Conservation (phyloP, 148 eudicot species). For the Diospyros lotus region DNA sequence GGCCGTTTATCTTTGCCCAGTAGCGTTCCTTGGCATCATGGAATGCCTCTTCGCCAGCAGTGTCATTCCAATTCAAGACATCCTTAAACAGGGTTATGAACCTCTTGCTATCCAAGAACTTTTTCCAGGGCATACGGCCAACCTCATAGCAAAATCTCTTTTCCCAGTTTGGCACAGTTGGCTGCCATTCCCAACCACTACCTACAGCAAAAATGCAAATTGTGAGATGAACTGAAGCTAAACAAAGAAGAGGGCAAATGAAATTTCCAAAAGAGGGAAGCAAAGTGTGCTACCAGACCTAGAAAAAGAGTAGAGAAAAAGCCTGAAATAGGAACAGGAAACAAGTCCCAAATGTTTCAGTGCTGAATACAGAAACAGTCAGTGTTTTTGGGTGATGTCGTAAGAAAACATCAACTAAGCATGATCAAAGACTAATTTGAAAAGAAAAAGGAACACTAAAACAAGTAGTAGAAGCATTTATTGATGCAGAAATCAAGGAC, state of each 20-base stretch:
- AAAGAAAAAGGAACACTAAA: not conserved
- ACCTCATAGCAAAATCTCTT: slow-evolving; percentile 47
- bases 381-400: not conserved
- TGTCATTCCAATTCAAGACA: slow-evolving; percentile 55
- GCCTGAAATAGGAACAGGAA: not conserved
- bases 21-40: slow-evolving; percentile 49
- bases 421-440: not conserved
- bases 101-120: slow-evolving; percentile 42
- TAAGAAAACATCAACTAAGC: not conserved
- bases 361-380: not conserved
- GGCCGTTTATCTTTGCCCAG: slow-evolving; percentile 45
- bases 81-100: slow-evolving; percentile 36
- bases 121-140: slow-evolving; percentile 51
- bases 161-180: slow-evolving; percentile 49
- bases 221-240: not conserved
- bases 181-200: slow-evolving; percentile 27
- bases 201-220: slow-evolving; percentile 10
- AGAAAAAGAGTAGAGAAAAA: not conserved
- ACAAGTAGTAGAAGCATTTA: not conserved
- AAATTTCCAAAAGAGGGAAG: not conserved
- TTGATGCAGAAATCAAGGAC: not conserved
- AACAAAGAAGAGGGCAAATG: not conserved
- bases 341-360: not conserved
- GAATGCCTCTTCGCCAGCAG: slow-evolving; percentile 61
- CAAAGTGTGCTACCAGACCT: not conserved